phyloP scores from a whole-genome alignment of 805 yeast genomes.

The Suhomyces sp. region DNA sequence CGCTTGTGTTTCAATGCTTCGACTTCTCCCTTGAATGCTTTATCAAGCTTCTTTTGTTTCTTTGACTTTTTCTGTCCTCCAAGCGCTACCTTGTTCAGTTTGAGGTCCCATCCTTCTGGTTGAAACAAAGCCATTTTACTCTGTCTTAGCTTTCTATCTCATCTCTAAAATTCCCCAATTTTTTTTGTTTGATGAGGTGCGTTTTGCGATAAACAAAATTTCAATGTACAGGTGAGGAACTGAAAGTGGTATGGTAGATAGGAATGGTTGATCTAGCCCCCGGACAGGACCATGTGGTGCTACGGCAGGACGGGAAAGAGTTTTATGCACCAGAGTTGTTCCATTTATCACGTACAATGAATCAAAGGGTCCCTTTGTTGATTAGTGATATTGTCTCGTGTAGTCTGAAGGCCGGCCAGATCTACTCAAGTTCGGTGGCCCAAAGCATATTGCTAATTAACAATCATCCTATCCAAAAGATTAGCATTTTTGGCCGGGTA shows the following conservation, averaged over 20 bases:
- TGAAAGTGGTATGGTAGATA: not conserved
- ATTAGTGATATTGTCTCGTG: constrained; percentile 26
- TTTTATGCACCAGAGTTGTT: constrained; percentile 37
- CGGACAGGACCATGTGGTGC: constrained; percentile 31
- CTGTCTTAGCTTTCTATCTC: not conserved
- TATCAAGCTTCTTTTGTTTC: constrained; percentile 22
- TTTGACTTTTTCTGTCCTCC: constrained; percentile 38
- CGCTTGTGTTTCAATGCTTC: constrained; percentile 4
- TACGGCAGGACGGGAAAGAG: constrained; percentile 19
- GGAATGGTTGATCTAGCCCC: constrained; percentile 31
- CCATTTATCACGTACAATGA: constrained; percentile 27
- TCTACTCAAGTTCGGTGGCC: not conserved
- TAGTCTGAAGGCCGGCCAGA: constrained; percentile 1
- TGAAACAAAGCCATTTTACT: constrained; percentile 65
- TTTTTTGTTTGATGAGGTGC: not conserved
- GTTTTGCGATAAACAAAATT: not conserved
- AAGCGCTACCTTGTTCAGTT: constrained; percentile 48
- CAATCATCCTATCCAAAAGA: constrained; percentile 32
- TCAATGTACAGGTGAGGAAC: not conserved
- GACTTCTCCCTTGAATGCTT: constrained; percentile 14
- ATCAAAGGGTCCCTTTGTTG: constrained; percentile 21
- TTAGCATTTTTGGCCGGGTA: constrained; percentile 28
- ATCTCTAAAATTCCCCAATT: not conserved
- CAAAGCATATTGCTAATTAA: constrained; percentile 17
- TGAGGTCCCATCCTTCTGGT: constrained; percentile 80